Conservation (phyloP, 441 rosid species). For the Geranium incanum region DNA sequence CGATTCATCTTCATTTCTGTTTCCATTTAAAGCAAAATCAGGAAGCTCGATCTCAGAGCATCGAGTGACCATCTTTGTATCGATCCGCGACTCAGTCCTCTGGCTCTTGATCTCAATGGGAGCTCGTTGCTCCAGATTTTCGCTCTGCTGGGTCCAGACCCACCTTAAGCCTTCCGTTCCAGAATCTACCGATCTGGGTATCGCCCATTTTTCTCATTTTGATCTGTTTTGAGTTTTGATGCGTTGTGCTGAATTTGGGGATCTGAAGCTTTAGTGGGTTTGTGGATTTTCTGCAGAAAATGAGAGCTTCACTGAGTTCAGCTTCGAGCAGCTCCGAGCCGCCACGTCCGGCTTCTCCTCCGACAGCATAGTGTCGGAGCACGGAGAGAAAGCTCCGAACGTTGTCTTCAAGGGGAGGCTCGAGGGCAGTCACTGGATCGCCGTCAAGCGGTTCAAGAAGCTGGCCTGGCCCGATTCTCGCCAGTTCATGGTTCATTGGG, state of each 20-base stretch:
- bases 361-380: slow-evolving; percentile 52
- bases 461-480: slow-evolving; percentile 72
- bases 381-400: slow-evolving; percentile 68
- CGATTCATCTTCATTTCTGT: not conserved
- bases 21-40: not conserved
- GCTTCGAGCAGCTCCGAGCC: slow-evolving; percentile 14
- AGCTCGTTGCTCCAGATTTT: not conserved
- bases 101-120: not conserved
- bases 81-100: not conserved
- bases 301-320: slow-evolving; percentile 18
- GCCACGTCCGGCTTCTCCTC: slow-evolving; percentile 52
- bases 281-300: not conserved
- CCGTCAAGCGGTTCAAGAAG: slow-evolving; percentile 56
- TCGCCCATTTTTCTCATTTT: not conserved
- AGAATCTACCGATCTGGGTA: not conserved
- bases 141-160: not conserved
- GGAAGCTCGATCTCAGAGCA: not conserved
- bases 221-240: not conserved
- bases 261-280: not conserved
- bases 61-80: not conserved
- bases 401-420: slow-evolving; percentile 29
- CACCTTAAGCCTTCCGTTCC: not conserved
- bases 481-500: slow-evolving; percentile 42
- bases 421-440: slow-evolving; percentile 44
- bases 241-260: not conserved